Evolutionary conservation across 768 basidiomycete genomes (phyloP), one percentile per base, ranked within the genome.

Genomic region (Hypholoma sublateritium): DNA sequence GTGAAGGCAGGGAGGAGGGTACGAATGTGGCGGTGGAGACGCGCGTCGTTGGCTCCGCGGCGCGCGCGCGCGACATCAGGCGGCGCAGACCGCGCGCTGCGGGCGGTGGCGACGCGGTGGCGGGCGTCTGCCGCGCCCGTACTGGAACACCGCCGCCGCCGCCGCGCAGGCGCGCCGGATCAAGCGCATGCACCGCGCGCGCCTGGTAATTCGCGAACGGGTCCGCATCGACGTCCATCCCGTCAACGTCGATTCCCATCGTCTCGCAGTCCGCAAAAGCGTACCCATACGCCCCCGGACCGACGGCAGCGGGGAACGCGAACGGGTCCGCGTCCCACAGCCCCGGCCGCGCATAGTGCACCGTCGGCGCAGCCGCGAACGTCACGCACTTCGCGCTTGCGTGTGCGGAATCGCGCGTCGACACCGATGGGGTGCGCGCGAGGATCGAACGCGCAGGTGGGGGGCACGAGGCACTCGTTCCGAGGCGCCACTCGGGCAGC

Each of bases 331-430:
- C 16, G 36, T 70, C 67, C 67, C 71, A 70, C 57, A 70, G 69
- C 17, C 67, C 71, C 43, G 64, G 59, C 42, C 63, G 70, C 21
- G 71, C 62, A 57, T 85, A 85, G 64, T 86, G 80, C 8, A 88
- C 75, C 2, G 79, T 86, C 14, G 87, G 87, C 52, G 76, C 74
- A 56, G 87, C 86, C 25, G 84, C 84, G 59, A 89, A 90, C 61
- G 87, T 90, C 49, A 90, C 88, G 34, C 84, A 87, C 52, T 84
- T 84, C 61, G 68, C 72, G 5, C 70, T 64, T 36, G 71, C 70
- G 51, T 66, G 63, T 7, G 60, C 54, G 6, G 74, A 76, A 49
- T 65, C 65, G 55, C 71, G 74, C 13, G 74, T 80, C 5, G 81
- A 82, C 49, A 81, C 68, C 39, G 78, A 84, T 21, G 78, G 78